Base-by-base conservation (phyloP, 345 rosid genomes). In the Populus euphratica region DNA sequence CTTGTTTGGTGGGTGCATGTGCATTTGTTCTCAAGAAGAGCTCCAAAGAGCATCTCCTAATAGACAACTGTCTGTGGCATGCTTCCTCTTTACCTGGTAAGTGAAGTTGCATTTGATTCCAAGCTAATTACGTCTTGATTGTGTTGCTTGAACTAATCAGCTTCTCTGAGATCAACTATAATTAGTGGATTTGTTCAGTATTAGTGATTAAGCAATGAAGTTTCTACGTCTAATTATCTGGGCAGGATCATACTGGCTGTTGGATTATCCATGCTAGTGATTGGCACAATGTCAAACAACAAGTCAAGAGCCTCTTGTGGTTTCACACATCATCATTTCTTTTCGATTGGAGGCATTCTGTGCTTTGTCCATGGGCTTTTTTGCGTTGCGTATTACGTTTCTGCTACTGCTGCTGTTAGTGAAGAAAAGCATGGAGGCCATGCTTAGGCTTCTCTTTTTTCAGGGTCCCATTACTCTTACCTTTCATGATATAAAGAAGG, bases 311-410 rank as follows among this genome's bases (percentile, higher is more conserved):
- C 84, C 31, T 92, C 98, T 5, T 93, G 99, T 70, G 99, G 99
- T 35, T 87, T 92, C 88, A 73, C 94, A 78, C 94, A 93, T 81
- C 99, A 89, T 73, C 97, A 91, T 86, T 90, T 89, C 73, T 86
- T 96, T 62, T 92, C 98, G 4, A 88, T 91, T 36, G 98, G 99
- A 83, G 99, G 98, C 76, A 87, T 96, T 81, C 62, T 86, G 72
- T 93, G 98, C 80, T 96, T 96, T 81, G 91, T 92, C 21, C 99
- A 96, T 77, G 97, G 85, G 12, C 89, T 96, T 56, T 93, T 92
- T 68, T 81, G 88, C 68, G 91, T 96, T 36, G 96, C 92, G 12
- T 92, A 88, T 81, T 91, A 92, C 85, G 93, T 93, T 77, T 86
- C 97, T 79, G 89, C 98, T 82, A 87, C 88, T 75, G 92, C 97